Conservation (phyloP, 176 grass and related monocot species). For the Saccharum spontaneum region DNA sequence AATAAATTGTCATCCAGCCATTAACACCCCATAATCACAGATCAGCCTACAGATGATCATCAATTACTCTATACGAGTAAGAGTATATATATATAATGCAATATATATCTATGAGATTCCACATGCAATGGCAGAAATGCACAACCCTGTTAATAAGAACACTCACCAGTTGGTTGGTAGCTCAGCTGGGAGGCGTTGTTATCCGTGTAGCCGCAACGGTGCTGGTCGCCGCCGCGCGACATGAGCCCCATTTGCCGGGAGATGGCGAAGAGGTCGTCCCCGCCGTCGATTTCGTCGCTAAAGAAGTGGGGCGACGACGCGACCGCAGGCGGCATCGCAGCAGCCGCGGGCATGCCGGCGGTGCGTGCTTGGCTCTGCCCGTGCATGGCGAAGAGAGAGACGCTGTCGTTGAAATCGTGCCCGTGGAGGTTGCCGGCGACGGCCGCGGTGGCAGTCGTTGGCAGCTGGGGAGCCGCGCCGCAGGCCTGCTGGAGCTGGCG, state of each 20-base stretch:
- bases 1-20: background rate
- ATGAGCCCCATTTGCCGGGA: constrained; percentile 47
- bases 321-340: background rate
- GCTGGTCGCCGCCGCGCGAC: constrained; percentile 10
- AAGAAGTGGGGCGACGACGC: background rate
- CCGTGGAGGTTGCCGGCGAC: background rate
- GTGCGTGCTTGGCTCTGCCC: constrained; percentile 5
- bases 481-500: constrained; percentile 55
- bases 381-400: constrained; percentile 20
- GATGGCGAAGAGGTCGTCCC: constrained; percentile 56
- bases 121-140: background rate
- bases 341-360: background rate
- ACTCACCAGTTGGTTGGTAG: constrained; percentile 36
- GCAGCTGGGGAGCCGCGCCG: background rate
- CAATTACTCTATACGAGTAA: background rate
- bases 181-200: constrained; percentile 17
- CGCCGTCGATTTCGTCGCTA: constrained; percentile 13
- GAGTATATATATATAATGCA: background rate
- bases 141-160: background rate
- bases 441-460: background rate
- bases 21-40: background rate
- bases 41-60: constrained; percentile 9
- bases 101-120: background rate
- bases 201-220: constrained; percentile 13
- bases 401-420: background rate